These are phyloP conservation scores for Porodaedalea pini DNA, from an alignment of 1,284 basidiomycete genomes.

Conservation along the genomic window DNA sequence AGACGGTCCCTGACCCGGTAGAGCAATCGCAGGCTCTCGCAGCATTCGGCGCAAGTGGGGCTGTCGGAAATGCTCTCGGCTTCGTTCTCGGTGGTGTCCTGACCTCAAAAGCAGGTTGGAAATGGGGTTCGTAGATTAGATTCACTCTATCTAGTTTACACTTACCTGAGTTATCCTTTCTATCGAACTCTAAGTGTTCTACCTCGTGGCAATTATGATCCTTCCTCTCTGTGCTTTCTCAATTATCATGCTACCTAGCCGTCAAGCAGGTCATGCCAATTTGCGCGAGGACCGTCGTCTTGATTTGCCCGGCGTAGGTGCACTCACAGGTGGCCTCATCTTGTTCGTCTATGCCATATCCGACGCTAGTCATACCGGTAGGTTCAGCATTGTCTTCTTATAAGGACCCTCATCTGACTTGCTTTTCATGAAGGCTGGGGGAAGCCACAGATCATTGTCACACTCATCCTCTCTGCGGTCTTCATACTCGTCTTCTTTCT, in stretches of 20 bases:
- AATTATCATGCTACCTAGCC: conserved; percentile 1
- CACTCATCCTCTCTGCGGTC: conserved; percentile 24
- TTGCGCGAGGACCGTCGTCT: neutral
- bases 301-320: conserved; percentile 5
- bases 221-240: conserved; percentile 26
- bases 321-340: conserved; percentile 16
- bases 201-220: conserved; percentile 30
- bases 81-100: conserved; percentile 43
- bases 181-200: conserved; percentile 31
- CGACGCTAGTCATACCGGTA: conserved; percentile 11
- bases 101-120: conserved; percentile 32
- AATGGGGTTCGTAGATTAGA: conserved; percentile 38
- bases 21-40: conserved; percentile 45
- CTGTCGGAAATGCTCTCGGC: conserved; percentile 37
- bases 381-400: neutral
- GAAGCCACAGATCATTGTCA: conserved; percentile 23
- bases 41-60: conserved; percentile 43
- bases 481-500: conserved; percentile 22
- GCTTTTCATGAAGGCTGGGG: conserved; percentile 22
- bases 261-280: neutral
- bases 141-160: conserved; percentile 23
- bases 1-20: conserved; percentile 40
- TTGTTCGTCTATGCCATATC: conserved; percentile 21
- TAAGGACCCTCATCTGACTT: neutral
- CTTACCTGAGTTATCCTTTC: conserved; percentile 21